Evolutionary conservation across 2,329 filamentous ascomycete genomes (phyloP).

Genomic region (Colletotrichum sp.): DNA sequence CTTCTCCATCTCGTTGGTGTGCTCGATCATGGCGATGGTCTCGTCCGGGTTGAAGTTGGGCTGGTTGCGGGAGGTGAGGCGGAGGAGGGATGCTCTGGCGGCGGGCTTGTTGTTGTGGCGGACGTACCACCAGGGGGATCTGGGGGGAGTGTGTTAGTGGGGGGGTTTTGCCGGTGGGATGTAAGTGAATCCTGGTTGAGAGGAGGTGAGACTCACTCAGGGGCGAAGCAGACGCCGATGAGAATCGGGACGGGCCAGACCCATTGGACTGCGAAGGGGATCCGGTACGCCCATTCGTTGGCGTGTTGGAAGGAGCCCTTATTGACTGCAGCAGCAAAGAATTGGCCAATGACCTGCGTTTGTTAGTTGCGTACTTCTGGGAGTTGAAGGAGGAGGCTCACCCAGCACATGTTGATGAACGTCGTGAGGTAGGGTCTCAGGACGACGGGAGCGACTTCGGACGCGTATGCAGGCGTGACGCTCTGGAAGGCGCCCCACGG

Average conservation of each 20-base stretch:
- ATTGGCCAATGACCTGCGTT: conserved; percentile 50
- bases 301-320: conserved; percentile 41
- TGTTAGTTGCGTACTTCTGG: not conserved
- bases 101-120: conserved; percentile 45
- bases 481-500: conserved; percentile 60
- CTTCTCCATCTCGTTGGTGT: conserved; percentile 57
- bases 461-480: conserved; percentile 57
- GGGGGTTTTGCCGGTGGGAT: not conserved
- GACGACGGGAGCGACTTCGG: conserved; percentile 53
- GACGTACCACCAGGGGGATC: conserved; percentile 57
- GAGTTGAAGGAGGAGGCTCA: not conserved
- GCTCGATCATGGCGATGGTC: conserved; percentile 57
- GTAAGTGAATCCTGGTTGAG: not conserved
- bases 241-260: conserved; percentile 54
- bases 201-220: conserved; percentile 38
- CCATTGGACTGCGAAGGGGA: conserved; percentile 59
- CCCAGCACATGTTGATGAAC: conserved; percentile 63
- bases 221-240: conserved; percentile 48
- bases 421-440: conserved; percentile 58
- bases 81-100: conserved; percentile 44
- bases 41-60: conserved; percentile 48
- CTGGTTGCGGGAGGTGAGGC: conserved; percentile 43
- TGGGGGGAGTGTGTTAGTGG: conserved; percentile 12
- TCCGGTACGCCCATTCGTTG: conserved; percentile 54
- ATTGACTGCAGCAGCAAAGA: conserved; percentile 54